These are phyloP conservation scores for Cucumis cinereus DNA, from an alignment of 306 rosid genomes.

Conservation along the genomic window DNA sequence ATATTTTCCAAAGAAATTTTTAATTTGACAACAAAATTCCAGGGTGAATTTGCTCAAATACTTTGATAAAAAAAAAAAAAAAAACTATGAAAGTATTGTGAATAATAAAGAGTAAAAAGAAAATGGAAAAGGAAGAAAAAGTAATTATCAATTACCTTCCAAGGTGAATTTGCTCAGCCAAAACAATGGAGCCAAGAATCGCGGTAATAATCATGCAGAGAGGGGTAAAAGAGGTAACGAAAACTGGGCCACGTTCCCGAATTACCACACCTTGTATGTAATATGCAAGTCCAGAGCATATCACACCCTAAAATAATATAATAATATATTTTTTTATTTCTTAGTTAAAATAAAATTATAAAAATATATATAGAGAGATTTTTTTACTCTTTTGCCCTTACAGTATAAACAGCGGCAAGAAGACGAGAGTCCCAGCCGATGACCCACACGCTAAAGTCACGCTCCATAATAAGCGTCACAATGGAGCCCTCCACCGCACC, in stretches of 20 bases:
- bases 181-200: constrained; percentile 57
- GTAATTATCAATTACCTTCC: constrained; percentile 39
- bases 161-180: constrained; percentile 65
- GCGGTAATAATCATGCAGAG: constrained; percentile 89
- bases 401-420: constrained; percentile 74
- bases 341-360: background rate
- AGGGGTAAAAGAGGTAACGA: constrained; percentile 88
- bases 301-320: constrained; percentile 42
- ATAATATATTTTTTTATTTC: background rate
- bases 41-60: too few relatives aligned
- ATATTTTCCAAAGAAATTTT: too few relatives aligned
- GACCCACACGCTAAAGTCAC: constrained; percentile 63
- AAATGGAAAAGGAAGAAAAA: background rate
- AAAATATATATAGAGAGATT: too few relatives aligned
- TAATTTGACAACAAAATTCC: too few relatives aligned
- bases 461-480: constrained; percentile 48
- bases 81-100: too few relatives aligned
- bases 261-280: constrained; percentile 82
- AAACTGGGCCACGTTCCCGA: constrained; percentile 81
- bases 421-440: constrained; percentile 97
- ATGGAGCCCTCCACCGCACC: constrained; percentile 73
- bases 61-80: too few relatives aligned
- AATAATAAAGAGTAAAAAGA: too few relatives aligned
- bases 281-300: constrained; percentile 91
- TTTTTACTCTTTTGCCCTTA: background rate